A percentile compares a stretch with the other conserved stretches of the same genome.
Conservation (phyloP, 495 filamentous ascomycete genomes). For the Trichoderma orchidacearum region DNA sequence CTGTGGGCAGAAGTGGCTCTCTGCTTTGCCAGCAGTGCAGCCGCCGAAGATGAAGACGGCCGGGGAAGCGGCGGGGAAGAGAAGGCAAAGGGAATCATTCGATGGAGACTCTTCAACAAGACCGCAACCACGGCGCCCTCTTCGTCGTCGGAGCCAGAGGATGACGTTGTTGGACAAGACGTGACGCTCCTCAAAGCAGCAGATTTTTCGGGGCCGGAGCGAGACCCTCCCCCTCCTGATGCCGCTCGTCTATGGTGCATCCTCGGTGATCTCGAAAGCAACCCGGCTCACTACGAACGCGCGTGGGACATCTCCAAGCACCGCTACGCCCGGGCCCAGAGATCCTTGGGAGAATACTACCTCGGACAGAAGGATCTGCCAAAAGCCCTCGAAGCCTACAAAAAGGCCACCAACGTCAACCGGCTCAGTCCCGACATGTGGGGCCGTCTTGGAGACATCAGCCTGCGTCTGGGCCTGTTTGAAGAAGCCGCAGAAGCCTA, state of each 20-base stretch:
- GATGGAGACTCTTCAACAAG: constrained; percentile 61
- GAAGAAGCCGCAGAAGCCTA: constrained; percentile 78
- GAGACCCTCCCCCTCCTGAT: constrained; percentile 58
- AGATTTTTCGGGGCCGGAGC: constrained; percentile 43
- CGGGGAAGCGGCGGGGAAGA: constrained; percentile 46
- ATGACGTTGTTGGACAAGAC: constrained; percentile 33
- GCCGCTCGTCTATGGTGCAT: constrained; percentile 89
- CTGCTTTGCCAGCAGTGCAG: constrained; percentile 50
- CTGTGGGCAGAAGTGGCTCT: constrained; percentile 95
- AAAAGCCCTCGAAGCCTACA: constrained; percentile 67
- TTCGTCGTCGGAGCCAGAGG: constrained; percentile 21
- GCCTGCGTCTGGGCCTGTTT: constrained; percentile 62
- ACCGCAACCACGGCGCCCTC: constrained; percentile 17
- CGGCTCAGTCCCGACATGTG: constrained; percentile 68
- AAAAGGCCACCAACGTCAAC: constrained; percentile 61
- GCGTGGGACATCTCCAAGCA: constrained; percentile 78
- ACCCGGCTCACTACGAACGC: constrained; percentile 59
- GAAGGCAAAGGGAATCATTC: constrained; percentile 62
- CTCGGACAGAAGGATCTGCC: constrained; percentile 46
- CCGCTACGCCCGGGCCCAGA: constrained; percentile 76
- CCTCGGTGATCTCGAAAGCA: constrained; percentile 73
- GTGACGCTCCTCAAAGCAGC: constrained; percentile 34
- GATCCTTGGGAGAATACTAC: constrained; percentile 69
- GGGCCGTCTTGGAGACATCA: constrained; percentile 82
- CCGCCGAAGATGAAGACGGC: constrained; percentile 48